These are phyloP conservation scores for Hypoxylon sp. DNA, from an alignment of 2,329 filamentous ascomycete species.

Conservation along the genomic window DNA sequence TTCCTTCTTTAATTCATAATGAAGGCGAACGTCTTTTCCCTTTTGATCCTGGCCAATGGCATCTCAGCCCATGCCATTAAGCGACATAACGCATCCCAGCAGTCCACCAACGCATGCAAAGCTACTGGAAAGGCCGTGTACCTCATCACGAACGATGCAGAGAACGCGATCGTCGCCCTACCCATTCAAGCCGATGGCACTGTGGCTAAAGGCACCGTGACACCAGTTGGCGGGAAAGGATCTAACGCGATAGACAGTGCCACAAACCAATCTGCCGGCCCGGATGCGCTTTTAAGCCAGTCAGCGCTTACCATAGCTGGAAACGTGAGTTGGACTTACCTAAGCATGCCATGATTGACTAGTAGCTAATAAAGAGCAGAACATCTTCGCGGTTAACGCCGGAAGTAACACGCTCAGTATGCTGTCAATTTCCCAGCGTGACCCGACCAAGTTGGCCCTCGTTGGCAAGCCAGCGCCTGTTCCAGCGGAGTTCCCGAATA, in stretches of 20 bases:
- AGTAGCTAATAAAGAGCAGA: slow-evolving; percentile 51
- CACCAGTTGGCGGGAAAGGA: slow-evolving; percentile 63
- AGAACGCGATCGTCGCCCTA: slow-evolving; percentile 64
- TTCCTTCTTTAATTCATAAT: slow-evolving; percentile 14
- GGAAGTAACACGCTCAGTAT: slow-evolving; percentile 67
- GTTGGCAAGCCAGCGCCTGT: slow-evolving; percentile 59
- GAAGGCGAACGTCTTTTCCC: slow-evolving; percentile 27
- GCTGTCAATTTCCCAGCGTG: slow-evolving; percentile 58
- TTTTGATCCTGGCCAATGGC: slow-evolving; percentile 32
- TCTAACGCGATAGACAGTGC: slow-evolving; percentile 56
- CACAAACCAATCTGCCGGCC: slow-evolving; percentile 53
- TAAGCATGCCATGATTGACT: not conserved
- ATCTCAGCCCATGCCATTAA: slow-evolving; percentile 37
- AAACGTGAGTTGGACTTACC: slow-evolving; percentile 57
- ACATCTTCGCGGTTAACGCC: slow-evolving; percentile 68
- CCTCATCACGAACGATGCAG: slow-evolving; percentile 66
- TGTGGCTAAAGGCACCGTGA: slow-evolving; percentile 59
- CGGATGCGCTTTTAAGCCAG: slow-evolving; percentile 66
- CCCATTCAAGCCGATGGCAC: slow-evolving; percentile 62
- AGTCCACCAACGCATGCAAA: slow-evolving; percentile 16
- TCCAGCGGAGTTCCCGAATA: slow-evolving; percentile 66
- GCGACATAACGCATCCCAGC: not conserved
- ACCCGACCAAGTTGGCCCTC: slow-evolving; percentile 61
- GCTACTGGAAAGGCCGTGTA: slow-evolving; percentile 64
- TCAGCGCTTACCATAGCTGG: slow-evolving; percentile 63